Conservation (phyloP, 768 basidiomycete genomes). For the Russula virescens region DNA sequence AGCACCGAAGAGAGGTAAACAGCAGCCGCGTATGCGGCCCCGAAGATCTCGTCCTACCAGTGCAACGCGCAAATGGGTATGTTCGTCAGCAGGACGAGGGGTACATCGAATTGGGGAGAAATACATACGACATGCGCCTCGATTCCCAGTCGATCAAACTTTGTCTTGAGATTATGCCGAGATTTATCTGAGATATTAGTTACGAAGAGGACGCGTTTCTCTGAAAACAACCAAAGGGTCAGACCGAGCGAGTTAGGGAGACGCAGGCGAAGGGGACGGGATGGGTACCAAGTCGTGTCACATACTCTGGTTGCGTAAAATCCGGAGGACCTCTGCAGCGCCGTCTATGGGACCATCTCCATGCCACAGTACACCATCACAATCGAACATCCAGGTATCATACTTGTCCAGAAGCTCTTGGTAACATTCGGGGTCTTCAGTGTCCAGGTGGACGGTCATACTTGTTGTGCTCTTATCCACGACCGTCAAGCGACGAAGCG, state of each 20-base stretch:
- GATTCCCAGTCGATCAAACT: conserved; percentile 87
- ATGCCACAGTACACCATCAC: too few species aligned
- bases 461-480: too few species aligned
- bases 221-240: conserved; percentile 6
- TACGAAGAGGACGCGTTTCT: conserved; percentile 68
- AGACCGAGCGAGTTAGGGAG: conserved; percentile 6
- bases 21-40: too few species aligned
- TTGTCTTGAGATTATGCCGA: conserved; percentile 75
- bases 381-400: conserved; percentile 91
- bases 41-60: conserved; percentile 88
- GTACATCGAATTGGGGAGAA: background rate
- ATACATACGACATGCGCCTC: conserved; percentile 73
- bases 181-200: conserved; percentile 91
- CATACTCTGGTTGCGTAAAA: conserved; percentile 70
- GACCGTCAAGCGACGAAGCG: background rate
- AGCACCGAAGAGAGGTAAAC: too few species aligned
- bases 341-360: conserved; percentile 77
- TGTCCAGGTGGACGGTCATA: too few species aligned
- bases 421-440: conserved; percentile 17
- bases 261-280: conserved; percentile 7
- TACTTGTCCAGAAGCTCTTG: too few species aligned
- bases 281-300: conserved; percentile 14
- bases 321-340: conserved; percentile 62
- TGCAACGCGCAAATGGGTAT: background rate
- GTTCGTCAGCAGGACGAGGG: background rate